Evolutionary conservation across 2,329 filamentous ascomycete genomes (phyloP), one percentile per base, ranked within the genome.

Genomic region (Elsinoe batatas): DNA sequence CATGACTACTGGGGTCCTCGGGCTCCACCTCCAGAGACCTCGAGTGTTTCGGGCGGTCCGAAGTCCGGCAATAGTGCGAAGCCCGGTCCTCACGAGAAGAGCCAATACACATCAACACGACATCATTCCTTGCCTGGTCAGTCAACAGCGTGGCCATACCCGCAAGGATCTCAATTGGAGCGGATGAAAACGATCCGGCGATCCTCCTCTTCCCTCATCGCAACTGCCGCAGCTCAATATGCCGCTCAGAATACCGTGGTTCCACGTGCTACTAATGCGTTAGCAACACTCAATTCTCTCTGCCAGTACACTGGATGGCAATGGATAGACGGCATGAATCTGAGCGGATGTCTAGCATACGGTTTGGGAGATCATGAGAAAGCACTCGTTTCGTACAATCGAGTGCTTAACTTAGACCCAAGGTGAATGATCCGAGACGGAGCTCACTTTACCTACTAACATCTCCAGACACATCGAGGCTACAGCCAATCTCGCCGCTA

Each of bases 291-390:
- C 17, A 83, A 81, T 13, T 81, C 77, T 60, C 72, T 94, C 5
- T 95, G 89, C 66, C 82, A 87, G 63, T 85, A 91, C 67, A 88
- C 85, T 64, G 79, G 78, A 8, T 93, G 88, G 87, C 80, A 83
- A 63, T 98, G 93, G 93, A 80, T 90, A 54, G 91, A 97, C 66
- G 93, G 93, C 1, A 91, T 97, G 75, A 76, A 97, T 37, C 76
- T 97, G 5, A 89, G 87, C 37, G 93, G 93, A 1, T 97, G 93
- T 71, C 76, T 98, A 57, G 85, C 91, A 50, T 97, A 97, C 72
- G 91, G 88, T 6, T 73, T 97, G 12, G 88, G 89, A 59, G 83
- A 88, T 65, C 95, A 93, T 66, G 80, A 87, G 59, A 85, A 88
- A 60, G 85, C 87, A 13, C 69, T 87, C 46, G 79, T 83, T 58